Percentiles rank a stretch among this genome's conserved stretches.
These are phyloP conservation scores for Fusarium algeriense DNA, from an alignment of 2,329 filamentous ascomycete genomes.

Conservation along the genomic window DNA sequence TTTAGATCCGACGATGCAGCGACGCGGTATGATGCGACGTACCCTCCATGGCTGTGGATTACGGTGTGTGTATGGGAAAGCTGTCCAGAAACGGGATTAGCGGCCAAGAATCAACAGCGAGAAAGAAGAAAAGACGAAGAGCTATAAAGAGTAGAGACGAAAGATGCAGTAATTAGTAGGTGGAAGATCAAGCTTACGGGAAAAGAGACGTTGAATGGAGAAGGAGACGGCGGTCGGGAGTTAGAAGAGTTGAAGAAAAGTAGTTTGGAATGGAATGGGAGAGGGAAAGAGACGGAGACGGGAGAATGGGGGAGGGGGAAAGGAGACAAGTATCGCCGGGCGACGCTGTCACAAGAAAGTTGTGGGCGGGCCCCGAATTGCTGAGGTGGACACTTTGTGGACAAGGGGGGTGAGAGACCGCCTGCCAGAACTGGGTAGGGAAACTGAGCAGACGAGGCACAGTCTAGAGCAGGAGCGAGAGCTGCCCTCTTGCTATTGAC, in stretches of 20 bases:
- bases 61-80: constrained; percentile 49
- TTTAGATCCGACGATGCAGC: constrained; percentile 43
- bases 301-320: constrained; percentile 49
- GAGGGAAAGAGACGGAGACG: constrained; percentile 46
- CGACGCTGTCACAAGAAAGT: constrained; percentile 52
- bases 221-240: constrained; percentile 48
- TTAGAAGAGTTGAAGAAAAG: constrained; percentile 48
- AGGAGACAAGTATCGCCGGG: constrained; percentile 53
- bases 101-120: constrained; percentile 40
- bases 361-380: constrained; percentile 53
- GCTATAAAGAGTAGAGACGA: constrained; percentile 41
- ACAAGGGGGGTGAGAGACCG: constrained; percentile 44
- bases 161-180: constrained; percentile 24
- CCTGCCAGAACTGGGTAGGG: constrained; percentile 44
- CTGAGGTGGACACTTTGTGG: constrained; percentile 49
- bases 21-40: constrained; percentile 52
- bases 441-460: constrained; percentile 34
- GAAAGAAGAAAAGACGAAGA: constrained; percentile 37
- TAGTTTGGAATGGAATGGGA: constrained; percentile 49
- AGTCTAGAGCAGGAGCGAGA: constrained; percentile 36
- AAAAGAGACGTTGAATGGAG: constrained; percentile 49
- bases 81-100: constrained; percentile 52
- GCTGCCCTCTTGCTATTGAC: constrained; percentile 13
- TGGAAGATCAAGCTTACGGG: constrained; percentile 43
- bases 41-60: constrained; percentile 70